Conservation (phyloP, 306 rosid species). For the Prunus persica region Prunus_persica_NCBIv2 NC_034011.1:19611501-19612000, state of each 20-base stretch:
- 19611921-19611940: conserved; percentile 85
- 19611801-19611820: background rate
- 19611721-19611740: too few species aligned
- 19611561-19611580: background rate
- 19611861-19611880: conserved; percentile 87
- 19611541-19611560: background rate
- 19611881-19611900: conserved; percentile 98
- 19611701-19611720: too few species aligned
- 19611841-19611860: conserved; percentile 87
- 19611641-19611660: too few species aligned
- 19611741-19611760: too few species aligned
- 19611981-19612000: background rate
- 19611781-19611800: conserved; percentile 8
- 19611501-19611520: background rate
- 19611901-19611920: conserved; percentile 79
- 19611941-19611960: conserved; percentile 8
- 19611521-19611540: background rate
- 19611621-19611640: too few species aligned
- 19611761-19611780: background rate
- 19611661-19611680: too few species aligned
- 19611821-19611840: conserved; percentile 66
- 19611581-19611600: background rate
- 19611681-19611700: too few species aligned
- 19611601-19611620: background rate
- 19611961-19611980: conserved; percentile 5